These are phyloP conservation scores for Glarea lozoyensis DNA, from an alignment of 495 filamentous ascomycete genomes.

Conservation along the genomic window DNA sequence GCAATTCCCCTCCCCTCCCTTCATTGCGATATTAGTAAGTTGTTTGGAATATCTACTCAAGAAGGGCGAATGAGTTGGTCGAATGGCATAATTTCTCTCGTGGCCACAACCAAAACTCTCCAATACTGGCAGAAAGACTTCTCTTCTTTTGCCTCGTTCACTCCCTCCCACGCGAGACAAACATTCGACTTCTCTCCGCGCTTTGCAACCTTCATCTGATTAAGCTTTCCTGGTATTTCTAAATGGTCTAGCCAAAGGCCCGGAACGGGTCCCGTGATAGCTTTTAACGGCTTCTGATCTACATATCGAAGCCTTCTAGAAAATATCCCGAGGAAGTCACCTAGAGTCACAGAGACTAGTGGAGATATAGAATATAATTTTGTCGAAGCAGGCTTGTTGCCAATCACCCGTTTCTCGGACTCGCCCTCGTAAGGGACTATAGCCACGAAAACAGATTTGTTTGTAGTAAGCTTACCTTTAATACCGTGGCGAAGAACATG, in stretches of 20 bases:
- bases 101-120: constrained; percentile 8
- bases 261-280: constrained; percentile 7
- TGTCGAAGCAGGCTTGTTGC: constrained; percentile 3
- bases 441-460: constrained; percentile 9
- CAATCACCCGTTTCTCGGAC: background rate
- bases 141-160: constrained; percentile 11
- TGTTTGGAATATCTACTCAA: background rate
- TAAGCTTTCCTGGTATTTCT: constrained; percentile 4
- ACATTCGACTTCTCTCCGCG: constrained; percentile 12
- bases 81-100: constrained; percentile 9
- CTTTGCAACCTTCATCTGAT: constrained; percentile 10
- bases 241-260: constrained; percentile 11
- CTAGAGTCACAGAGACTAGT: constrained; percentile 6
- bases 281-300: constrained; percentile 9
- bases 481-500: constrained; percentile 10
- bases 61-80: constrained; percentile 11
- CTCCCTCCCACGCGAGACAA: constrained; percentile 15
- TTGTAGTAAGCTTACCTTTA: constrained; percentile 8
- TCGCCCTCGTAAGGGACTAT: constrained; percentile 7
- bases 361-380: constrained; percentile 12
- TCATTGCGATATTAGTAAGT: too few relatives aligned
- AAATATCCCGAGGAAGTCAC: constrained; percentile 17
- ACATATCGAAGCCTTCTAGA: constrained; percentile 9
- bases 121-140: constrained; percentile 6
- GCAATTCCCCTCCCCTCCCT: too few relatives aligned